phyloP scores from a whole-genome alignment of 257 asterid genomes.

The Solanum ossicruentum region DNA sequence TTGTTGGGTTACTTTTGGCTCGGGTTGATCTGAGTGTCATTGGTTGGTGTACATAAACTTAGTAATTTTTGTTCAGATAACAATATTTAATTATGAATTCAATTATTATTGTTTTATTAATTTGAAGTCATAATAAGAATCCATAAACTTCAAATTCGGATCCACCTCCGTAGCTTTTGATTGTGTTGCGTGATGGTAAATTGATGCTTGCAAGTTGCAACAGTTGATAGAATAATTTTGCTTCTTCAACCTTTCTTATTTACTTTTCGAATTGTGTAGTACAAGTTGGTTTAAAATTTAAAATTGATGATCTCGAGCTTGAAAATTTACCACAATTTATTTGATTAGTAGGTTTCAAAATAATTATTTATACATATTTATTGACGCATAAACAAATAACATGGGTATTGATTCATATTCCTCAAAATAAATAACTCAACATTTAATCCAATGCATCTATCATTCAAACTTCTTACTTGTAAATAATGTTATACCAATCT shows the following conservation, averaged over 20 bases:
- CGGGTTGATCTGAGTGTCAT: no score
- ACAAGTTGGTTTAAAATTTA: neutral
- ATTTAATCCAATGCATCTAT: no score
- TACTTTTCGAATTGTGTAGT: neutral
- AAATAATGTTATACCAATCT: no score
- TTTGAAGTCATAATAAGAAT: neutral
- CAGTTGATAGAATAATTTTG: neutral
- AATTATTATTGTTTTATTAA: neutral
- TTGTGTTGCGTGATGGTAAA: neutral
- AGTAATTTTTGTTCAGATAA: rapidly evolving
- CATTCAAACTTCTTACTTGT: no score
- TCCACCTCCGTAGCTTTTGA: neutral
- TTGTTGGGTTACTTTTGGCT: no score
- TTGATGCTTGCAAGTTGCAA: neutral
- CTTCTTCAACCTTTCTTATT: neutral
- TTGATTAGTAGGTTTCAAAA: no score
- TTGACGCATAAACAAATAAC: no score
- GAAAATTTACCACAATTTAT: no score
- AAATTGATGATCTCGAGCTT: no score
- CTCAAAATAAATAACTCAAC: no score
- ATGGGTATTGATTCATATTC: no score
- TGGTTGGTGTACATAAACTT: neutral
- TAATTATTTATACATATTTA: no score
- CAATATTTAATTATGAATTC: neutral
- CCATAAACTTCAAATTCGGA: neutral